Evolutionary conservation across 2,329 filamentous ascomycete genomes (phyloP).

Genomic region (Phyllosticta citrichinensis): DNA sequence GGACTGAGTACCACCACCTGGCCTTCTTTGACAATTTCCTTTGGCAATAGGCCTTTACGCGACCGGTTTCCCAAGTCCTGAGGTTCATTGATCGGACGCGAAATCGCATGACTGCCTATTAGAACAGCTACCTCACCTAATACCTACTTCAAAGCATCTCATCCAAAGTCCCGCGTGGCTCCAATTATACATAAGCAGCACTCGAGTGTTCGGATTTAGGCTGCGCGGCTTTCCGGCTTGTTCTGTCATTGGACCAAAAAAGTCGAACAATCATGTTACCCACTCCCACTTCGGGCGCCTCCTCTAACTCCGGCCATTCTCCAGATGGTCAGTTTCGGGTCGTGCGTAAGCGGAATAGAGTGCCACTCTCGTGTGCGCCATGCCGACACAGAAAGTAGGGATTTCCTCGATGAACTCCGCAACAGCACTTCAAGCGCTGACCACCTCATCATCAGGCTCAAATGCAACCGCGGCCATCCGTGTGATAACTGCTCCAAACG

Average conservation of each 20-base stretch:
- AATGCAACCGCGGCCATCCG: conserved; percentile 85
- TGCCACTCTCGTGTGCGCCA: conserved; percentile 83
- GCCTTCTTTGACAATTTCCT: background rate
- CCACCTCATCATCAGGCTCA: conserved; percentile 44
- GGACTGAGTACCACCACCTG: background rate
- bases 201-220: conserved; percentile 2
- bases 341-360: conserved; percentile 82
- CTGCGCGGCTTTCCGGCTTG: background rate
- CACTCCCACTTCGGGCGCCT: conserved; percentile 46
- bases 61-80: background rate
- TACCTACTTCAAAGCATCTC: background rate
- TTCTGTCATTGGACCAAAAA: background rate
- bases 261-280: conserved; percentile 9
- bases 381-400: conserved; percentile 83
- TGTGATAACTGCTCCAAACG: conserved; percentile 94
- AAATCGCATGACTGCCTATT: background rate
- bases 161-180: background rate
- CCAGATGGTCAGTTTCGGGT: conserved; percentile 81
- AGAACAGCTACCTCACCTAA: background rate
- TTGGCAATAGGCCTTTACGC: background rate
- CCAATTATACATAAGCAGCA: background rate
- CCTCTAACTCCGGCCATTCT: conserved; percentile 66
- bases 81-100: background rate
- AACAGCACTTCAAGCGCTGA: conserved; percentile 15
- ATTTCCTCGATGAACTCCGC: background rate